These are phyloP conservation scores for Trypanosoma theileri DNA, from an alignment of 208 protist species.

Conservation along the genomic window DNA sequence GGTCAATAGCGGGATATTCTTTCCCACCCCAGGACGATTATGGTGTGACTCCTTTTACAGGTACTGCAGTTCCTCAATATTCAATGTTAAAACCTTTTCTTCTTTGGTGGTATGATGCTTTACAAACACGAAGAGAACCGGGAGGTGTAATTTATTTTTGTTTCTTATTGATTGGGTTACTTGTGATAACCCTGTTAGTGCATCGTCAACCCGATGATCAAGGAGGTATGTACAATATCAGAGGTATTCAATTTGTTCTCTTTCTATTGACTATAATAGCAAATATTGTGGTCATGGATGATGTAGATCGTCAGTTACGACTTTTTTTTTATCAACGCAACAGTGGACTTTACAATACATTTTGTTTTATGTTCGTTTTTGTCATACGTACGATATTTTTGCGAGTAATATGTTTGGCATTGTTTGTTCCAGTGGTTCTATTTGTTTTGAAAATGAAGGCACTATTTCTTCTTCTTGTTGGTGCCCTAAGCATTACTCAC, in stretches of 20 bases:
- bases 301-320: slow-evolving; percentile 34
- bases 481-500: slow-evolving; percentile 47
- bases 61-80: slow-evolving; percentile 18
- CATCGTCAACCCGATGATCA: slow-evolving; percentile 43
- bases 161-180: slow-evolving; percentile 27
- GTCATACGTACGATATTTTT: slow-evolving; percentile 34
- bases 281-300: slow-evolving; percentile 40
- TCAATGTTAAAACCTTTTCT: slow-evolving; percentile 38
- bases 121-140: slow-evolving; percentile 27
- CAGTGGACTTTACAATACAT: slow-evolving; percentile 46
- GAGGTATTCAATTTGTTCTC: slow-evolving; percentile 58
- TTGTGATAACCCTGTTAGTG: slow-evolving; percentile 32
- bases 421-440: slow-evolving; percentile 46
- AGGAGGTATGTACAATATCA: slow-evolving; percentile 69
- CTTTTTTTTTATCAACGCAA: slow-evolving; percentile 50
- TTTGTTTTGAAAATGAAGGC: slow-evolving; percentile 43
- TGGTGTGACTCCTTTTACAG: slow-evolving; percentile 12
- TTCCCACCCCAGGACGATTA: slow-evolving; percentile 15
- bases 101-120: slow-evolving; percentile 41
- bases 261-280: slow-evolving; percentile 52
- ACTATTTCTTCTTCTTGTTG: slow-evolving; percentile 38
- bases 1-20: slow-evolving; percentile 16
- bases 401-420: slow-evolving; percentile 35
- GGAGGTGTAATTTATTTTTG: slow-evolving; percentile 39
- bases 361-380: slow-evolving; percentile 42